Evolutionary conservation across 139 green algal genomes (phyloP).

Genomic region (Chlamydomonas sp.): DNA sequence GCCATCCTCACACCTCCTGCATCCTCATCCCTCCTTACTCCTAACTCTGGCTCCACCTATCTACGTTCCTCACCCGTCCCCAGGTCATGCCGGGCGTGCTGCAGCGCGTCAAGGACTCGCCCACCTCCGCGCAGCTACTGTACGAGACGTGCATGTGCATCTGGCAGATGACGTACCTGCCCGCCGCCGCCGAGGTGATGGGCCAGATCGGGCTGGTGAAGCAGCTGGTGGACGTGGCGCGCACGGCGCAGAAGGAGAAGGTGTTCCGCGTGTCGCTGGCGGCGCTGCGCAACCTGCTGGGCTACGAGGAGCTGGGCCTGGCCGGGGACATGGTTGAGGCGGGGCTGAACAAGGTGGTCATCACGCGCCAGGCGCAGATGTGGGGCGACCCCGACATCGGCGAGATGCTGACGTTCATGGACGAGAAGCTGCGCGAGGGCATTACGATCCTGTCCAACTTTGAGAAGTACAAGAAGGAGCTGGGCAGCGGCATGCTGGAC

Average conservation of each 20-base stretch:
- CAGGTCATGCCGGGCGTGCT: constrained; percentile 27
- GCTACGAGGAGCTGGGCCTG: constrained; percentile 55
- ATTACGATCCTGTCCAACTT: constrained; percentile 85
- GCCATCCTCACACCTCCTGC: no score
- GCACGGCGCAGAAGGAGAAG: constrained; percentile 93
- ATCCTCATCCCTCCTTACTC: no score
- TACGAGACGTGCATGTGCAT: constrained; percentile 93
- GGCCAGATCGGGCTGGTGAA: constrained; percentile 61
- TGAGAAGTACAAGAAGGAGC: constrained; percentile 86
- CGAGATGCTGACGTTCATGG: constrained; percentile 80
- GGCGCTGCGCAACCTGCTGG: constrained; percentile 87
- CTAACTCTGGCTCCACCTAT: no score
- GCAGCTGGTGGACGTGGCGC: constrained; percentile 86
- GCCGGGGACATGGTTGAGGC: constrained; percentile 84
- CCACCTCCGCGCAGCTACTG: constrained; percentile 86
- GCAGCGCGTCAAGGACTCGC: constrained; percentile 35
- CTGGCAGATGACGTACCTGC: constrained; percentile 93
- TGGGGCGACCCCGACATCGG: constrained; percentile 93
- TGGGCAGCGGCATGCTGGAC: constrained; percentile 84
- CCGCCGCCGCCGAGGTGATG: constrained; percentile 72
- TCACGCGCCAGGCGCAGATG: constrained; percentile 60
- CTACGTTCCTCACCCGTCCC: background rate
- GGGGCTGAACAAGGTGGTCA: constrained; percentile 76
- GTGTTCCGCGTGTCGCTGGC: constrained; percentile 90
- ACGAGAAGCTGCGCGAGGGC: constrained; percentile 77